These are phyloP conservation scores for Rhododendron mucronatum DNA, from an alignment of 148 eudicot species.

Conservation along the genomic window DNA sequence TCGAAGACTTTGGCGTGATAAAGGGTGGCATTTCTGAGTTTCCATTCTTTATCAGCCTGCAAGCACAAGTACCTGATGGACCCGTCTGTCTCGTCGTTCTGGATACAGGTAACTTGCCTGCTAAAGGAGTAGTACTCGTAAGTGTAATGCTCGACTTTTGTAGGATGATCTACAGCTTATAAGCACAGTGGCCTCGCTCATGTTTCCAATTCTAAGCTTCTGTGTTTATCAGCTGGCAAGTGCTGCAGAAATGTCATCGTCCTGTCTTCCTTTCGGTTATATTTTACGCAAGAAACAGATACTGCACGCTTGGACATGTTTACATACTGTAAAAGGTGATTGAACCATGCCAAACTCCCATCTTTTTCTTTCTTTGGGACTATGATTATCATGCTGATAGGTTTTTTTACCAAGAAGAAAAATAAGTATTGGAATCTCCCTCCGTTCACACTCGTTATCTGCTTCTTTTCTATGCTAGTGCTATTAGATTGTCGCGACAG, in stretches of 20 bases:
- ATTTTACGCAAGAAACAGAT: neutral
- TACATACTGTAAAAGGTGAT: neutral
- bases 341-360: neutral
- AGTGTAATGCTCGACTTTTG: neutral
- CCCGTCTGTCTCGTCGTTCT: neutral
- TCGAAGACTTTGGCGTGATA: slow-evolving; percentile 64
- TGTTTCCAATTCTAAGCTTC: slow-evolving; percentile 1
- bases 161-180: neutral
- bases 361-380: neutral
- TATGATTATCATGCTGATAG: neutral
- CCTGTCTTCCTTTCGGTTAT: neutral
- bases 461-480: neutral
- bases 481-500: neutral
- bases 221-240: neutral
- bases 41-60: neutral
- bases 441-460: neutral
- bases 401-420: neutral
- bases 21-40: slow-evolving; percentile 85
- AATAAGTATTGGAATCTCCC: neutral
- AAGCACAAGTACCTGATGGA: neutral
- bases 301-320: neutral
- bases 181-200: neutral
- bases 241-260: neutral
- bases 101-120: neutral
- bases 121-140: neutral